Conservation (phyloP, 805 yeast species). For the Hanseniaspora lachancei region DNA sequence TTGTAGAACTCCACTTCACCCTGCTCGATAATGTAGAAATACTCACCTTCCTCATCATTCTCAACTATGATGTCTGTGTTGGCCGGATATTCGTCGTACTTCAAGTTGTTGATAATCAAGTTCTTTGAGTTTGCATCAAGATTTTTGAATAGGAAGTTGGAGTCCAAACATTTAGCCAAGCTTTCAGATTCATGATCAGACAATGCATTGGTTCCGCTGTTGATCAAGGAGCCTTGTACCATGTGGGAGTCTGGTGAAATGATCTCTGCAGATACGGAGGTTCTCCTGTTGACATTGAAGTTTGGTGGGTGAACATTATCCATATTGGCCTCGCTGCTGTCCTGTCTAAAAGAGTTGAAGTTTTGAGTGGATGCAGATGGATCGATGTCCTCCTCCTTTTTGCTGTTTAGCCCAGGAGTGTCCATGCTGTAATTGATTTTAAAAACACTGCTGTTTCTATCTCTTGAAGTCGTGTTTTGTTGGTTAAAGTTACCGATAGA, state of each 20-base stretch:
- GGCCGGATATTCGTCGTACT: slow-evolving; percentile 48
- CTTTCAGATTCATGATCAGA: slow-evolving; percentile 51
- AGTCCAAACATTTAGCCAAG: slow-evolving; percentile 56
- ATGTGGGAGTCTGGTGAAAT: slow-evolving; percentile 57
- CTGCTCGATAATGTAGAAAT: slow-evolving; percentile 68
- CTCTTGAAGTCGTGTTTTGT: background rate
- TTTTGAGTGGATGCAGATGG: background rate
- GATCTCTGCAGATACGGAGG: slow-evolving; percentile 83
- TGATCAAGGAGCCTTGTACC: slow-evolving; percentile 48
- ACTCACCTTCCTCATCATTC: slow-evolving; percentile 85
- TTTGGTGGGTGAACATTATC: slow-evolving; percentile 36
- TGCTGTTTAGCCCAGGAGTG: background rate
- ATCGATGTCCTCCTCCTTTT: slow-evolving; percentile 8
- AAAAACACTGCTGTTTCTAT: slow-evolving; percentile 11
- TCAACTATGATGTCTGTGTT: slow-evolving; percentile 65
- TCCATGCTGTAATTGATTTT: slow-evolving; percentile 10
- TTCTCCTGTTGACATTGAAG: slow-evolving; percentile 72
- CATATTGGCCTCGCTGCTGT: background rate
- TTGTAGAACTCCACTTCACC: slow-evolving; percentile 77
- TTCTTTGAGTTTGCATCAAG: slow-evolving; percentile 65
- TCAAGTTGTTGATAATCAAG: slow-evolving; percentile 72
- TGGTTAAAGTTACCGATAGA: background rate
- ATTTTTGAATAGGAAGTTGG: slow-evolving; percentile 73
- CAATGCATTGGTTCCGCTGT: slow-evolving; percentile 33
- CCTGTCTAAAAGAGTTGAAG: background rate